A percentile compares a stretch with the other conserved stretches of the same genome.
These are phyloP conservation scores for Pseudisothecium myosuroides DNA, from an alignment of 225 moss, liverwort and hornwort genomes.

Conservation along the genomic window DNA sequence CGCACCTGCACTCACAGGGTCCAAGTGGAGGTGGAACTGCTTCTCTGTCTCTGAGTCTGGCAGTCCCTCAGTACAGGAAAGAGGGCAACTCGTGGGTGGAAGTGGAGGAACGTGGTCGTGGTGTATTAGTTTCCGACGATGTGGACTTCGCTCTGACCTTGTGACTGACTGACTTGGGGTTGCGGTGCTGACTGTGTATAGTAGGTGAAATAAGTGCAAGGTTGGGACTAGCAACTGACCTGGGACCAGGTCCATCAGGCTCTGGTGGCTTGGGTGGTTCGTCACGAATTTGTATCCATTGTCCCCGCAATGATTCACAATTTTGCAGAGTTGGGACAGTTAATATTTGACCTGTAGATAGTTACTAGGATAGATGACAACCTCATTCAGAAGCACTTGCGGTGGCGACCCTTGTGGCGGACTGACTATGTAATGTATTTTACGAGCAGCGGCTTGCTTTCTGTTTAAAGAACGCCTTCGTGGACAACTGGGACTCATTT, in stretches of 20 bases:
- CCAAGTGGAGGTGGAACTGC: slow-evolving; percentile 9
- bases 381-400: slow-evolving; percentile 23
- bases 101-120: slow-evolving; percentile 41
- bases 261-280: slow-evolving; percentile 8
- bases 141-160: slow-evolving; percentile 75
- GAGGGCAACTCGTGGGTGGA: slow-evolving; percentile 78
- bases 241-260: slow-evolving; percentile 5
- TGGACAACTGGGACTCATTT: neutral
- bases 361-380: slow-evolving; percentile 15
- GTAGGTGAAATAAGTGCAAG: slow-evolving; percentile 42
- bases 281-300: slow-evolving; percentile 48
- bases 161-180: slow-evolving; percentile 10
- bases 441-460: slow-evolving; percentile 35
- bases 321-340: slow-evolving; percentile 54
- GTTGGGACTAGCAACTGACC: slow-evolving; percentile 11
- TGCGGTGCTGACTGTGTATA: slow-evolving; percentile 26
- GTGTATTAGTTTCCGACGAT: slow-evolving; percentile 53
- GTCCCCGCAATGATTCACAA: slow-evolving; percentile 54
- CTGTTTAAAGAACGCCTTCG: slow-evolving; percentile 16
- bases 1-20: neutral
- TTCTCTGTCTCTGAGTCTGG: slow-evolving; percentile 60
- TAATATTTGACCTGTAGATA: slow-evolving; percentile 50
- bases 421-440: slow-evolving; percentile 50
- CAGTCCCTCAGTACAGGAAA: slow-evolving; percentile 84
- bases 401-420: slow-evolving; percentile 27